Conservation (phyloP, 1,284 basidiomycete genomes). For the Ustilago nuda region DNA sequence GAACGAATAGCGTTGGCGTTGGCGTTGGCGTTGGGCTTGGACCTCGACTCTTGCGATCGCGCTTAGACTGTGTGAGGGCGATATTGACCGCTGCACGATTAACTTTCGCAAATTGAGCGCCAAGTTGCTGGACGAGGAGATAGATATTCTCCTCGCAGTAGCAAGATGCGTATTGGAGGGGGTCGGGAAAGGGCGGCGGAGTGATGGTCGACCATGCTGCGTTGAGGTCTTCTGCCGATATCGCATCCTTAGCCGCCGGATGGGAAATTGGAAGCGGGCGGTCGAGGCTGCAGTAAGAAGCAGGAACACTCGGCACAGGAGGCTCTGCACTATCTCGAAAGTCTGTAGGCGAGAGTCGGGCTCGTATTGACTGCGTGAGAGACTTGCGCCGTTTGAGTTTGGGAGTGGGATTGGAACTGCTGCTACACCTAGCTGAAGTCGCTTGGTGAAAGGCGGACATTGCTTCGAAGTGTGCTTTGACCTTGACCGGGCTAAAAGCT, state of each 20-base stretch:
- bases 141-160: constrained; percentile 64
- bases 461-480: not conserved
- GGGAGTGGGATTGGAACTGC: not conserved
- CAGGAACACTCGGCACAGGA: not conserved
- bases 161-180: constrained; percentile 32
- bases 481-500: too few relatives aligned
- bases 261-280: not conserved
- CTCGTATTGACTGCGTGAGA: not conserved
- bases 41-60: not conserved
- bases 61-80: not conserved
- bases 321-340: not conserved
- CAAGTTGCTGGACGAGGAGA: constrained; percentile 25
- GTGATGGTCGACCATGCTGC: constrained; percentile 11
- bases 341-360: not conserved
- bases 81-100: constrained; percentile 18
- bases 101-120: not conserved
- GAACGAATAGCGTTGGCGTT: constrained; percentile 5
- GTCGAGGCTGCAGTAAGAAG: not conserved
- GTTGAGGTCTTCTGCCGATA: constrained; percentile 2
- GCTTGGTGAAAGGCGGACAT: not conserved
- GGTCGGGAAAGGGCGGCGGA: constrained; percentile 22
- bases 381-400: not conserved
- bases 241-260: not conserved
- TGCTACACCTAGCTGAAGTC: not conserved
- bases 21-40: not conserved